Conservation (phyloP, 2,329 filamentous ascomycete species). For the Trichoderma endophyticum region DNA sequence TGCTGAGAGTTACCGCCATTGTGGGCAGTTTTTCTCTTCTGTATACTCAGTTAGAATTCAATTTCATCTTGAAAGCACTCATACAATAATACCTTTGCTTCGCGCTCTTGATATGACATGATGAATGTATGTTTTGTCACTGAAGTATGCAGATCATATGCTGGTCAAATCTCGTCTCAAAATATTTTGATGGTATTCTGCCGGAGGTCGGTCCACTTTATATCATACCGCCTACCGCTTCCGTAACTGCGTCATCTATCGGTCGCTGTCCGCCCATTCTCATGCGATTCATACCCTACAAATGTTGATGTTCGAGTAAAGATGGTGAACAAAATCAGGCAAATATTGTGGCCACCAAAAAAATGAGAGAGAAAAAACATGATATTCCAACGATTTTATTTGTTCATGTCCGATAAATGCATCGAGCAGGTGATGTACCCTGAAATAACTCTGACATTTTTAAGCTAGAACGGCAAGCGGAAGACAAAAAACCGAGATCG, state of each 20-base stretch:
- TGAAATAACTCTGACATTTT: not conserved
- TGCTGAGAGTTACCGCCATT: constrained; percentile 33
- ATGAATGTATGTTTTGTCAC: constrained; percentile 7
- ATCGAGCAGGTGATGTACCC: not conserved
- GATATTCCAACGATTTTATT: not conserved
- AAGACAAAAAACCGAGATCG: too few species aligned
- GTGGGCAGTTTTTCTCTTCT: constrained; percentile 52
- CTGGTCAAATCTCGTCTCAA: constrained; percentile 10
- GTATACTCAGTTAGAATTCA: constrained; percentile 3
- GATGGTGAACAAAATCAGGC: not conserved
- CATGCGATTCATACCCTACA: not conserved
- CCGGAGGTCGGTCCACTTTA: constrained; percentile 25
- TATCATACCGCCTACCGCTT: constrained; percentile 22
- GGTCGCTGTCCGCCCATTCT: too few species aligned
- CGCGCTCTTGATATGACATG: constrained; percentile 35
- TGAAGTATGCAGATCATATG: not conserved
- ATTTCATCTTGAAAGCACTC: not conserved
- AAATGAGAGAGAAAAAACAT: not conserved
- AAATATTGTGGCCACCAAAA: not conserved
- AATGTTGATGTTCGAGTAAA: not conserved
- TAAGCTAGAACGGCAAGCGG: too few species aligned
- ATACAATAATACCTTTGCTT: constrained; percentile 29
- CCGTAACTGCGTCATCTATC: not conserved
- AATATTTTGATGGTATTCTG: constrained; percentile 25
- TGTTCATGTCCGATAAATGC: not conserved